Evolutionary conservation across 495 filamentous ascomycete genomes (phyloP).

Genomic region (Xylona heveae): DNA sequence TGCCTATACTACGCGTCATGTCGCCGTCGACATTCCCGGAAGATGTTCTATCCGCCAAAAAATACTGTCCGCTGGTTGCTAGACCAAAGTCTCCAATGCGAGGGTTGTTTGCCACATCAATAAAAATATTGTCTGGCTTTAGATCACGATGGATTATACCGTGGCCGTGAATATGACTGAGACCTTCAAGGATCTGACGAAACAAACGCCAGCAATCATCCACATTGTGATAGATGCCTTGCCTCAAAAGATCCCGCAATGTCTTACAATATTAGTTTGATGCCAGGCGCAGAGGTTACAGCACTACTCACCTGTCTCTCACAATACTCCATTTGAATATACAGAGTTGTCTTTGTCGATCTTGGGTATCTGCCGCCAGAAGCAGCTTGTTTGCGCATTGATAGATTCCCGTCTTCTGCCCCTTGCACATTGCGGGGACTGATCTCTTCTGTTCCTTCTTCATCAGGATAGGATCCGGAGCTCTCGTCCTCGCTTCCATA

Average conservation of each 20-base stretch:
- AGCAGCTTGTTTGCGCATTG: conserved; percentile 8
- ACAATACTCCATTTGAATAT: conserved; percentile 95
- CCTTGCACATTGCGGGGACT: too few relatives aligned
- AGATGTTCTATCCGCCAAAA: conserved; percentile 24
- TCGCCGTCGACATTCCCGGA: conserved; percentile 28
- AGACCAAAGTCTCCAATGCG: conserved; percentile 94
- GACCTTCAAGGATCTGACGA: conserved; percentile 75
- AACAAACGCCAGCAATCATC: conserved; percentile 79
- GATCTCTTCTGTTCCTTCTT: conserved; percentile 3
- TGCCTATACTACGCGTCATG: conserved; percentile 81
- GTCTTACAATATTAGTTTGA: conserved; percentile 26
- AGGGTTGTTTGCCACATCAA: conserved; percentile 72
- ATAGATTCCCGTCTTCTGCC: conserved; percentile 6
- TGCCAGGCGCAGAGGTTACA: background rate
- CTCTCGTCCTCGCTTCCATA: conserved; percentile 26
- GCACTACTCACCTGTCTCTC: conserved; percentile 50
- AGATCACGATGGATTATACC: conserved; percentile 92
- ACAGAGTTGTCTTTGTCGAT: conserved; percentile 36
- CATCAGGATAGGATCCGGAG: conserved; percentile 6
- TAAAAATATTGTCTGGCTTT: conserved; percentile 97
- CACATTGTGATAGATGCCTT: conserved; percentile 44
- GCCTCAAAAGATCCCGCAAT: conserved; percentile 70
- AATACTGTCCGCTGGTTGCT: conserved; percentile 68
- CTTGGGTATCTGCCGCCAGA: conserved; percentile 11
- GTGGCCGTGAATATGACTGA: conserved; percentile 74